Conservation (phyloP, 2,329 filamentous ascomycete genomes). For the Pezicula radicicola region DNA sequence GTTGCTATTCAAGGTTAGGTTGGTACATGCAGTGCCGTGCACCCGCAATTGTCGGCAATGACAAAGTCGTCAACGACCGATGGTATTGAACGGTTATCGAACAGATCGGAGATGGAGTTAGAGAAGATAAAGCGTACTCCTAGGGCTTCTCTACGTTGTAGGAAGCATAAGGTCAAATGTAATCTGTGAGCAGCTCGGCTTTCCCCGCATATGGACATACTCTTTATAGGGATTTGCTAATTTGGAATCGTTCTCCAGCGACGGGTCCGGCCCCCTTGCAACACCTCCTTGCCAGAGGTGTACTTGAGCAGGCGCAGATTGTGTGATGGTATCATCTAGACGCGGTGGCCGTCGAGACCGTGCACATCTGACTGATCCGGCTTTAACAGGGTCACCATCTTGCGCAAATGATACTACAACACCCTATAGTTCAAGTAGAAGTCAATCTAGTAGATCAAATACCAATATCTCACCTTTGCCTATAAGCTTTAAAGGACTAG, state of each 20-base stretch:
- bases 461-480: neutral
- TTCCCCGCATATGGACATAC: neutral
- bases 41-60: too few relatives aligned
- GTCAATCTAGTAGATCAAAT: neutral
- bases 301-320: slow-evolving; percentile 34
- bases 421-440: neutral
- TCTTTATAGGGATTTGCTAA: neutral
- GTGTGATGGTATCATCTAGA: slow-evolving; percentile 36
- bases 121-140: slow-evolving; percentile 16
- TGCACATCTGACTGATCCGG: slow-evolving; percentile 8
- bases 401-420: neutral
- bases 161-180: slow-evolving; percentile 19
- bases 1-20: too few relatives aligned
- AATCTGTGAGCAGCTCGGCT: slow-evolving; percentile 14
- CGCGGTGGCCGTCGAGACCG: slow-evolving; percentile 34
- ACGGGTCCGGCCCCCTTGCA: slow-evolving; percentile 15
- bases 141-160: slow-evolving; percentile 16
- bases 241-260: slow-evolving; percentile 22
- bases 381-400: neutral
- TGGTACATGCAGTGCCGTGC: too few relatives aligned
- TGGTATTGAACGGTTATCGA: too few relatives aligned
- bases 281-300: slow-evolving; percentile 37
- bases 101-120: neutral
- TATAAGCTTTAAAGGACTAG: slow-evolving; percentile 5
- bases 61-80: too few relatives aligned